phyloP scores from a whole-genome alignment of 352 stramenopile species.

The Phytophthora pini region DNA sequence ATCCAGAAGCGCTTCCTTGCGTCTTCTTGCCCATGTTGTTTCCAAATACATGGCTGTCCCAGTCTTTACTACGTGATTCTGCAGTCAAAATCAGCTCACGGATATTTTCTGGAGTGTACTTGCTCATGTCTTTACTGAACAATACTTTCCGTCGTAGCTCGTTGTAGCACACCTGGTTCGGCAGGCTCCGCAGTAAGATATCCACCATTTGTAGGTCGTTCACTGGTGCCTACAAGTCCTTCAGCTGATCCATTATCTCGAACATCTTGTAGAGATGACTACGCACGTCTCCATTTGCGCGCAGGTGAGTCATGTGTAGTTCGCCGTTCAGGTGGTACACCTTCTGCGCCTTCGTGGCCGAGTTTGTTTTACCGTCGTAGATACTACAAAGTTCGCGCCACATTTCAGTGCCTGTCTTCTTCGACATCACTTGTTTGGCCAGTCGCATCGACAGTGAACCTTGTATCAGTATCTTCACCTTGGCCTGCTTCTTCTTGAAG shows the following conservation, averaged over 20 bases:
- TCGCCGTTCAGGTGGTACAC: constrained; percentile 19
- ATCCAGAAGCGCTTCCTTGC: neutral
- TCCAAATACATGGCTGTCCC: constrained; percentile 6
- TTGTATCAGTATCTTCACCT: constrained; percentile 19
- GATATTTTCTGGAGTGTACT: constrained; percentile 8
- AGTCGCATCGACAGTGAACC: constrained; percentile 16
- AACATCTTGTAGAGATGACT: constrained; percentile 23
- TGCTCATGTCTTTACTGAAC: constrained; percentile 12
- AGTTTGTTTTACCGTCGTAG: constrained; percentile 18
- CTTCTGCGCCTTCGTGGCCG: constrained; percentile 15
- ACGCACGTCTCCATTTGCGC: constrained; percentile 8
- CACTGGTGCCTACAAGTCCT: neutral
- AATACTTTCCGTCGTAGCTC: constrained; percentile 15
- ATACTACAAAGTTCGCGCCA: constrained; percentile 2
- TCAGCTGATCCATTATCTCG: constrained; percentile 1
- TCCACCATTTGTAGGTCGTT: constrained; percentile 8
- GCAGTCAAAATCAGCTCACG: neutral
- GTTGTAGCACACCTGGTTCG: constrained; percentile 3
- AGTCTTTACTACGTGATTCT: constrained; percentile 3
- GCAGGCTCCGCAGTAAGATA: neutral
- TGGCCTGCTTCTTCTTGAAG: constrained; percentile 14
- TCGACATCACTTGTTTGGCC: constrained; percentile 15
- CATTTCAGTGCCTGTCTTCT: constrained; percentile 22
- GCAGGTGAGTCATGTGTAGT: constrained; percentile 15
- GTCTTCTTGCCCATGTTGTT: constrained; percentile 6